Conservation (phyloP, 768 basidiomycete species). For the Sarcomyxa edulis region DNA sequence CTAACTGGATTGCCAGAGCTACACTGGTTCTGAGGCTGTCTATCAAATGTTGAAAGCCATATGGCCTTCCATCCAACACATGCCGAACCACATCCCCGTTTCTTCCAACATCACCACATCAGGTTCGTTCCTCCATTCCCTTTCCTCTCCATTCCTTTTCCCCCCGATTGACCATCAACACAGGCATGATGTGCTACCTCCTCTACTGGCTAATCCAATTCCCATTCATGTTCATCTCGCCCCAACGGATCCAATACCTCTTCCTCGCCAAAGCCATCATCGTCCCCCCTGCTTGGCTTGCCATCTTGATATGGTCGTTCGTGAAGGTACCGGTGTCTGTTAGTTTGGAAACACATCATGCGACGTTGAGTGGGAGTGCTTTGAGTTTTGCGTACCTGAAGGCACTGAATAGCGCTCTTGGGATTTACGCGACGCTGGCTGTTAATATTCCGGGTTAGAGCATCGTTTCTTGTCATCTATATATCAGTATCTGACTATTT, state of each 20-base stretch:
- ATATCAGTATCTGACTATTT: not conserved
- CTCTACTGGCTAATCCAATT: constrained; percentile 76
- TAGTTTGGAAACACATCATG: constrained; percentile 51
- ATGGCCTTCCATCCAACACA: constrained; percentile 63
- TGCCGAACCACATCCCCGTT: constrained; percentile 60
- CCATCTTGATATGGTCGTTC: constrained; percentile 78
- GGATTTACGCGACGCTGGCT: constrained; percentile 65
- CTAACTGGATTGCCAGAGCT: constrained; percentile 30
- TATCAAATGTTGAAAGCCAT: constrained; percentile 83
- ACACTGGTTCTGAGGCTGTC: constrained; percentile 64
- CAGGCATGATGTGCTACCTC: constrained; percentile 72
- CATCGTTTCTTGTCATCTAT: not conserved
- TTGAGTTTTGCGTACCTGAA: constrained; percentile 78
- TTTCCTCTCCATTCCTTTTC: not conserved
- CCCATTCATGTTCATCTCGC: constrained; percentile 71
- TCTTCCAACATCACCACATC: constrained; percentile 58
- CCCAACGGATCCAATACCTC: constrained; percentile 70
- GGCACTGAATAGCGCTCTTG: constrained; percentile 72
- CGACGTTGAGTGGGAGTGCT: constrained; percentile 44
- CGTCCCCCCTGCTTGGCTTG: constrained; percentile 61
- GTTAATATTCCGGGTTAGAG: constrained; percentile 90
- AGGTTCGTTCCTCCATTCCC: constrained; percentile 25
- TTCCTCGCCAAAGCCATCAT: constrained; percentile 67
- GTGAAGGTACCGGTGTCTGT: constrained; percentile 57
- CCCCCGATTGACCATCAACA: not conserved